Conservation (phyloP, 1,284 basidiomycete genomes). For the Cryptococcus sp. region DNA sequence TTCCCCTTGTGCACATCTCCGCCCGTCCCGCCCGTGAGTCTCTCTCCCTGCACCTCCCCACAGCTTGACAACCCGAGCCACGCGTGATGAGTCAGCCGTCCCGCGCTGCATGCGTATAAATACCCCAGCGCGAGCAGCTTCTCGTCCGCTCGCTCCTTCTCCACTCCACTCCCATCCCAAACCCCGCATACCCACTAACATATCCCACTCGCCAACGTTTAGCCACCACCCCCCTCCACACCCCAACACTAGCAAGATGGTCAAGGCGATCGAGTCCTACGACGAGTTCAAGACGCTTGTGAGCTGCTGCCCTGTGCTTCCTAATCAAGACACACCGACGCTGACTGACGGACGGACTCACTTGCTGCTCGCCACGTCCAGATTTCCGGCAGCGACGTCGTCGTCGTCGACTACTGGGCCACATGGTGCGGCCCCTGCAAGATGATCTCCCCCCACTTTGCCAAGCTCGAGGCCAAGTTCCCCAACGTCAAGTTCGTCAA, state of each 20-base stretch:
- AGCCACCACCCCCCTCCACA: background rate
- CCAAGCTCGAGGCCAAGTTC: slow-evolving; percentile 58
- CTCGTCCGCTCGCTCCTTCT: too few relatives aligned
- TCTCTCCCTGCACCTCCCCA: too few relatives aligned
- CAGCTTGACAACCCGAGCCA: background rate
- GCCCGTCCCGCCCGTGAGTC: too few relatives aligned
- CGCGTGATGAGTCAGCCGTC: background rate
- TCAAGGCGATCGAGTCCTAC: slow-evolving; percentile 56
- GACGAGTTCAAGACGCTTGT: slow-evolving; percentile 60
- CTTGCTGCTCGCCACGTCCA: background rate
- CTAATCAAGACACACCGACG: background rate
- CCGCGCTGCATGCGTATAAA: background rate
- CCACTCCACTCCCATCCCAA: too few relatives aligned
- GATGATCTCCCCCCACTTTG: slow-evolving; percentile 73
- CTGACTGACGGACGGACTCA: background rate
- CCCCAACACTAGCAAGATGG: slow-evolving; percentile 35
- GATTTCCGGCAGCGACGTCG: slow-evolving; percentile 25
- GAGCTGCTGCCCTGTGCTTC: slow-evolving; percentile 31
- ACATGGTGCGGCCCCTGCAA: slow-evolving; percentile 65
- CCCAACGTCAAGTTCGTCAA: slow-evolving; percentile 69
- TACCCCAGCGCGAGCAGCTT: background rate
- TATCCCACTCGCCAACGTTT: background rate
- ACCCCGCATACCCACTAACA: background rate
- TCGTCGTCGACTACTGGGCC: slow-evolving; percentile 70
- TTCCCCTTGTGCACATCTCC: too few relatives aligned